Evolutionary conservation across 2,329 filamentous ascomycete species (phyloP).

Genomic region (Fusarium sp.): DNA sequence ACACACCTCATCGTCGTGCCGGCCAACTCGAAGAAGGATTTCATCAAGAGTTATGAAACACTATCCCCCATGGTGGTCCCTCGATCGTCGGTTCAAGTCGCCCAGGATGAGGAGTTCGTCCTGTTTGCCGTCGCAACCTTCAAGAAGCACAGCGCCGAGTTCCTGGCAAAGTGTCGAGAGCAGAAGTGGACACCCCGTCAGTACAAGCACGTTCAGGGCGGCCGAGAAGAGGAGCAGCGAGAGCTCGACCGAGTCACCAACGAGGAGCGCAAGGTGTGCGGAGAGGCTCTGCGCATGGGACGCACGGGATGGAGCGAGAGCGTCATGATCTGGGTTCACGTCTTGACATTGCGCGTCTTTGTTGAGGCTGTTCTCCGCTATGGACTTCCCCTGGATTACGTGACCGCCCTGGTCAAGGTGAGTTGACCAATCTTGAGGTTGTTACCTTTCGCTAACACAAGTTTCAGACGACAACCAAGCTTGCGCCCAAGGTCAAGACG

Average conservation of each 20-base stretch:
- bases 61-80: slow-evolving; percentile 93
- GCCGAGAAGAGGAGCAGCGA: slow-evolving; percentile 87
- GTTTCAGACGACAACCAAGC: slow-evolving; percentile 82
- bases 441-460: slow-evolving; percentile 23
- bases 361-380: slow-evolving; percentile 98
- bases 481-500: slow-evolving; percentile 81
- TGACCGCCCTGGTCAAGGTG: slow-evolving; percentile 88
- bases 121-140: slow-evolving; percentile 92
- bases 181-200: slow-evolving; percentile 95
- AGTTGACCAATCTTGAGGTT: slow-evolving; percentile 45
- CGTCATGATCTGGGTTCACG: slow-evolving; percentile 96
- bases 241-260: slow-evolving; percentile 85
- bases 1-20: slow-evolving; percentile 95
- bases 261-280: slow-evolving; percentile 93
- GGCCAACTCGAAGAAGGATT: slow-evolving; percentile 83
- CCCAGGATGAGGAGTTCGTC: slow-evolving; percentile 89
- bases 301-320: slow-evolving; percentile 96
- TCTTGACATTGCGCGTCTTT: slow-evolving; percentile 90
- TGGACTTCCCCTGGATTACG: slow-evolving; percentile 89
- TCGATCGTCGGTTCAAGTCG: slow-evolving; percentile 82
- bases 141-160: slow-evolving; percentile 89
- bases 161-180: slow-evolving; percentile 91
- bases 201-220: slow-evolving; percentile 92
- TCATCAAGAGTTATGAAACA: slow-evolving; percentile 89
- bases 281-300: slow-evolving; percentile 87